These are phyloP conservation scores for Polyplosphaeria fusca DNA, from an alignment of 495 filamentous ascomycete species.

Conservation along the genomic window DNA sequence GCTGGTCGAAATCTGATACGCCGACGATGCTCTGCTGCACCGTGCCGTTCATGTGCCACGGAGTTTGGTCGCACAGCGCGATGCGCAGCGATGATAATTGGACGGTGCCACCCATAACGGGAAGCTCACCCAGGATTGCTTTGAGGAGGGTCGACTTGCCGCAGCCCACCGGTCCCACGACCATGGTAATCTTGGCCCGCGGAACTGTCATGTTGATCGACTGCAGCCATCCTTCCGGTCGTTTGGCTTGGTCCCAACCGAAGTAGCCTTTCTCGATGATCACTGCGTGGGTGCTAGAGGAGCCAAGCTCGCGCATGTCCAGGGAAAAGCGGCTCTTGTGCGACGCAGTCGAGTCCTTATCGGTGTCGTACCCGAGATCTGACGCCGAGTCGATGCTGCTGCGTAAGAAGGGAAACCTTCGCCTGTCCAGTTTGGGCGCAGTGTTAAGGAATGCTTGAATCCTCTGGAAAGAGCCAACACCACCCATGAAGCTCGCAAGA, in stretches of 20 bases:
- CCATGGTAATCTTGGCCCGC: slow-evolving; percentile 42
- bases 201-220: slow-evolving; percentile 45
- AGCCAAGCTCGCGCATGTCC: slow-evolving; percentile 1
- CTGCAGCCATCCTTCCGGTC: slow-evolving; percentile 33
- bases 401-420: slow-evolving; percentile 13
- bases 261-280: slow-evolving; percentile 49
- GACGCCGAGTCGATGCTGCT: slow-evolving; percentile 14
- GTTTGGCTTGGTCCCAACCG: slow-evolving; percentile 49
- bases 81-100: slow-evolving; percentile 43
- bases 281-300: slow-evolving; percentile 19
- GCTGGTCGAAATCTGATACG: slow-evolving; percentile 52
- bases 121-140: slow-evolving; percentile 51
- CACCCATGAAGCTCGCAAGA: slow-evolving; percentile 52
- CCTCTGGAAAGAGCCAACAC: slow-evolving; percentile 55
- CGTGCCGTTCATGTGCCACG: slow-evolving; percentile 57
- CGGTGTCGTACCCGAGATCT: slow-evolving; percentile 9
- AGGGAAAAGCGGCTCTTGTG: slow-evolving; percentile 21
- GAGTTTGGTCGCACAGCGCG: slow-evolving; percentile 52
- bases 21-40: slow-evolving; percentile 58
- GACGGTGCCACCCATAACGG: slow-evolving; percentile 42
- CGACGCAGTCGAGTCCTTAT: slow-evolving; percentile 20
- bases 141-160: slow-evolving; percentile 54
- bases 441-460: slow-evolving; percentile 59
- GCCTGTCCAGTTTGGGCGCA: slow-evolving; percentile 28
- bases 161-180: slow-evolving; percentile 49